Evolutionary conservation across 148 eudicot species (phyloP).

Genomic region (Fagopyrum tataricum): DNA sequence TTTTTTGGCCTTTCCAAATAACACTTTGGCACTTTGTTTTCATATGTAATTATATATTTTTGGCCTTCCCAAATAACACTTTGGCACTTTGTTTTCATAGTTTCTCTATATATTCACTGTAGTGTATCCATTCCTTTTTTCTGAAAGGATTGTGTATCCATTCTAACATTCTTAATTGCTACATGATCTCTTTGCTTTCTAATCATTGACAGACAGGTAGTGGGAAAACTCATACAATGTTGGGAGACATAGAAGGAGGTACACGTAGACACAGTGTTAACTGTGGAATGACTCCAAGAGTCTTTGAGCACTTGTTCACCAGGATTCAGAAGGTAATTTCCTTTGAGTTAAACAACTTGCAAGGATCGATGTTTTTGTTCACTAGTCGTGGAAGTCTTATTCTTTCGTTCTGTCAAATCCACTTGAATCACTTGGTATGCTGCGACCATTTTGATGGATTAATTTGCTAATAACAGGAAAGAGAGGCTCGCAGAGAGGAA

Average conservation of each 20-base stretch:
- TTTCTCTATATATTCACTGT: not conserved
- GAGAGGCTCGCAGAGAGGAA: conserved; percentile 91
- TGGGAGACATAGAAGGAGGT: conserved; percentile 95
- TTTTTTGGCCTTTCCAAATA: no score
- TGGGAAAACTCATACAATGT: conserved; percentile 97
- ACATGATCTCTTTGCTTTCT: conserved; percentile 1
- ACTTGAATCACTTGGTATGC: not conserved
- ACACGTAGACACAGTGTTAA: conserved; percentile 91
- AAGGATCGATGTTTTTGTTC: not conserved
- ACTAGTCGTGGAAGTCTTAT: not conserved
- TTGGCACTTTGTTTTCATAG: not conserved
- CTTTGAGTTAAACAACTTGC: not conserved
- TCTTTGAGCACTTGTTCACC: conserved; percentile 85
- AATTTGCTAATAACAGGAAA: conserved; percentile 49
- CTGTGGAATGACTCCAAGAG: conserved; percentile 98
- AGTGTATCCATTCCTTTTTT: not conserved
- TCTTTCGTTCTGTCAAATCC: not conserved
- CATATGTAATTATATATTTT: no score
- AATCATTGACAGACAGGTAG: conserved; percentile 63
- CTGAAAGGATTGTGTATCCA: no score
- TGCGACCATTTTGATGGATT: conserved; percentile 5
- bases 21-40: not conserved
- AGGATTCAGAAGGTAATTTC: conserved; percentile 76
- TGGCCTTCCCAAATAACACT: not conserved
- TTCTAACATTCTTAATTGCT: not conserved